A percentile compares a stretch with the other conserved stretches of the same genome.
These are phyloP conservation scores for Mortierella sp. DNA, from an alignment of 371 early-diverging fungal species.

Conservation along the genomic window DNA sequence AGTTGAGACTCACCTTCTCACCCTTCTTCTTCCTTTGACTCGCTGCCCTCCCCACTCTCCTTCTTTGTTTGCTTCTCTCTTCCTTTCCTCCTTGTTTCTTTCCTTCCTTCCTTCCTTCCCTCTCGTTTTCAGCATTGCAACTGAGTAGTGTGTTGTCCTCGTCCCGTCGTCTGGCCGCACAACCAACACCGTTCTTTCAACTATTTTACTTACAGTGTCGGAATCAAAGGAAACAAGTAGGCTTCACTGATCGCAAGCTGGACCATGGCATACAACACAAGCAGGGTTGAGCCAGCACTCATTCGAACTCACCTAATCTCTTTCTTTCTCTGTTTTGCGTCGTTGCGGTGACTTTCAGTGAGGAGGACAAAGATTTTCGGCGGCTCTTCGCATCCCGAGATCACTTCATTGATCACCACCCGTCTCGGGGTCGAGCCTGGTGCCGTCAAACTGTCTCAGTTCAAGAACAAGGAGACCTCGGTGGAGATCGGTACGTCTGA, in stretches of 20 bases:
- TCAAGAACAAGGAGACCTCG: conserved; percentile 80
- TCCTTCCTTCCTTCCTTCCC: background rate
- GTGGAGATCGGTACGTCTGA: conserved; percentile 67
- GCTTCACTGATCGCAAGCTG: background rate
- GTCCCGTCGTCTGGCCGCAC: background rate
- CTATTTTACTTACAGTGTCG: conserved; percentile 26
- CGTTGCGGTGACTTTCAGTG: conserved; percentile 9
- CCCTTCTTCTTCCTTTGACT: background rate
- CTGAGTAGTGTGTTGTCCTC: too few relatives aligned
- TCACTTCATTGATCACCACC: conserved; percentile 82
- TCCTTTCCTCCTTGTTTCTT: background rate
- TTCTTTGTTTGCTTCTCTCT: background rate
- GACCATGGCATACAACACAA: background rate
- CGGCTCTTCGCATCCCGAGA: conserved; percentile 95
- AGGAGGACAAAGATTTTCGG: conserved; percentile 89
- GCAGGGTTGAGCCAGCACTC: background rate
- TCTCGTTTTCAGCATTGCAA: background rate
- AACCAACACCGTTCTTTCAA: background rate
- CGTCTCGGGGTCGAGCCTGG: conserved; percentile 79
- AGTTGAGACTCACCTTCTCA: conserved; percentile 8
- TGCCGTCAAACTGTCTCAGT: conserved; percentile 79
- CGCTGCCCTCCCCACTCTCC: conserved; percentile 9
- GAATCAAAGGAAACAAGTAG: conserved; percentile 41
- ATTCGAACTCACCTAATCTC: conserved; percentile 3
- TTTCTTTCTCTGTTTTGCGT: background rate